Base-by-base conservation (phyloP, 169 alveolate species). In the Plasmodium reichenowi region DNA sequence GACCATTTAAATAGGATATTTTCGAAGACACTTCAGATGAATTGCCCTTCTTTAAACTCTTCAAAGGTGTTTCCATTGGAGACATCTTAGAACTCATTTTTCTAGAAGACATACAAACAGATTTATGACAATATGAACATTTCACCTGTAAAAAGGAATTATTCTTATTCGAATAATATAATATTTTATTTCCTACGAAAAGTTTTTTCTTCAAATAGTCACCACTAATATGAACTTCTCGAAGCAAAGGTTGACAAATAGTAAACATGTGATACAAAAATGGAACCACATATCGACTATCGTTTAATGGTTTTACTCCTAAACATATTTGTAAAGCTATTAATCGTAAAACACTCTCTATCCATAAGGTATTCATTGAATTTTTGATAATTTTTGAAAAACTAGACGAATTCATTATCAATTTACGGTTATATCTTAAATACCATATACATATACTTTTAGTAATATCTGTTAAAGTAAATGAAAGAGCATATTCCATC, bases 241-340 rank as follows among this genome's bases (percentile, higher is more conserved):
- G 29, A 5, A 85, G 80, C 50, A 75, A 50, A 2, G 85, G 95
- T 74, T 58, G 93, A 38, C 93, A 92, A 24, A 89, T 88, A 7
- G 90, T 66, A n/a, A 93, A 73, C 88, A 93, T 80, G 50, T 93
- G 95, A 29, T 74, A 90, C 86, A 93, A 67, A 71, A 89, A 87
- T 13, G 93, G 93, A 29, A 93, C 94, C 7, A 88, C 92, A 64
- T 72, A 85, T 43, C 83, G 60, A 59, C 92, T 88, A 54, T 68
- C 74, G 66, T 72, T 85, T 48, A 93, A 67, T 1, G 95, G 95
- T 64, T 87, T 88, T 47, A 88, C 92, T 68, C 88, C 54, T 47
- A 90, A 78, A 67, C 95, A 93, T 60, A 93, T 64, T 64, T 93
- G 94, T 43, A 93, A 60, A 45, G 94, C 72, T 38, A 93, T 89